Conservation (phyloP, 805 yeast genomes). For the Candida pseudoglaebosa region DNA sequence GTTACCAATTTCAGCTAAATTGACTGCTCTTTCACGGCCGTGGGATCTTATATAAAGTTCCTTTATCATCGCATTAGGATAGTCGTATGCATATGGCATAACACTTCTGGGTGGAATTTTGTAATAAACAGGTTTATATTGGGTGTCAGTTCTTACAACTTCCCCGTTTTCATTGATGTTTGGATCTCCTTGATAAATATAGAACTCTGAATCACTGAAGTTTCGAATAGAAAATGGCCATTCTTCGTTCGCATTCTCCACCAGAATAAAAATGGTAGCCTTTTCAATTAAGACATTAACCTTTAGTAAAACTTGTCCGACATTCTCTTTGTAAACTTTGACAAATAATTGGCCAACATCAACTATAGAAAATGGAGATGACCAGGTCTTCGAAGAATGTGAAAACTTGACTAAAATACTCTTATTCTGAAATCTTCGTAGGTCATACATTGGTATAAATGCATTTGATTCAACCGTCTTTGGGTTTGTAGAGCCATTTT, state of each 20-base stretch:
- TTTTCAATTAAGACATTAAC: slow-evolving; percentile 74
- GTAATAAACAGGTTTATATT: slow-evolving; percentile 76
- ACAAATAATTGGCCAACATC: slow-evolving; percentile 81
- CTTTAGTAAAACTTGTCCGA: slow-evolving; percentile 67
- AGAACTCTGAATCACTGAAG: slow-evolving; percentile 82
- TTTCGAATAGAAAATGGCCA: slow-evolving; percentile 96
- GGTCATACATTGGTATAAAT: slow-evolving; percentile 57
- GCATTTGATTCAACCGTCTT: slow-evolving; percentile 44
- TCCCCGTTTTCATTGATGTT: slow-evolving; percentile 59
- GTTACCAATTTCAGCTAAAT: slow-evolving; percentile 90
- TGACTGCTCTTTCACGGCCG: slow-evolving; percentile 72
- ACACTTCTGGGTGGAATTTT: slow-evolving; percentile 84
- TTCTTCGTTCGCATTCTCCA: slow-evolving; percentile 64
- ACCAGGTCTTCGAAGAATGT: slow-evolving; percentile 63
- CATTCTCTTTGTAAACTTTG: slow-evolving; percentile 59
- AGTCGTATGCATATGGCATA: slow-evolving; percentile 99
- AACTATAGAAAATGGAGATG: slow-evolving; percentile 80
- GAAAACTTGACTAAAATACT: slow-evolving; percentile 58
- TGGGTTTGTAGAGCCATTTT: slow-evolving; percentile 59
- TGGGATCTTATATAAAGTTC: slow-evolving; percentile 72
- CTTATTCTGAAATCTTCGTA: slow-evolving; percentile 54
- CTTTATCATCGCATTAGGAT: slow-evolving; percentile 83
- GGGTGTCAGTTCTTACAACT: slow-evolving; percentile 43
- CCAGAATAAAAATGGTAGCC: slow-evolving; percentile 74
- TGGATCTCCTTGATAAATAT: slow-evolving; percentile 85